These are phyloP conservation scores for Shiraia bambusicola DNA, from an alignment of 2,329 filamentous ascomycete genomes.

Conservation along the genomic window DNA sequence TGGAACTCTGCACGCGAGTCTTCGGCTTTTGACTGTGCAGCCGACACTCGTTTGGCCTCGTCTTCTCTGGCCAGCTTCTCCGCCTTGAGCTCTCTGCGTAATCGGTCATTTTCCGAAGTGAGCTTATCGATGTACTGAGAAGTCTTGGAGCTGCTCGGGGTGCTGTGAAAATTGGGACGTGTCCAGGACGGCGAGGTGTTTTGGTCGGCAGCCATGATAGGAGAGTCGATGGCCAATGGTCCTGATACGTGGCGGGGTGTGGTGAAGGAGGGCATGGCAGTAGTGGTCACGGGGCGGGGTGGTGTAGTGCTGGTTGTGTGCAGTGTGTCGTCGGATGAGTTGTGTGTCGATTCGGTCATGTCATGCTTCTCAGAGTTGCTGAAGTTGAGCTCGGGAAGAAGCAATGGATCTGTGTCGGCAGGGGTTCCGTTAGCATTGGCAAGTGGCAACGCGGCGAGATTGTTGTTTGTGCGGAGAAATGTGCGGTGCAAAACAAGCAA, in stretches of 20 bases:
- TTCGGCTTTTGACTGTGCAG: slow-evolving; percentile 72
- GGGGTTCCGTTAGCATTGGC: slow-evolving; percentile 19
- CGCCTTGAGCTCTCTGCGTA: slow-evolving; percentile 64
- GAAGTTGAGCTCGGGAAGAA: slow-evolving; percentile 25
- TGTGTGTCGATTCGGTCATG: slow-evolving; percentile 30
- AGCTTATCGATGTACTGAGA: slow-evolving; percentile 68
- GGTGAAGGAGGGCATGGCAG: slow-evolving; percentile 33
- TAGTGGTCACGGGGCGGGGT: slow-evolving; percentile 9
- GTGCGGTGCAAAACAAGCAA: slow-evolving; percentile 9
- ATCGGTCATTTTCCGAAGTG: slow-evolving; percentile 75
- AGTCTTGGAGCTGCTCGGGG: slow-evolving; percentile 37
- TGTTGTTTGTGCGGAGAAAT: slow-evolving; percentile 2
- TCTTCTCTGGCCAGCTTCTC: slow-evolving; percentile 61
- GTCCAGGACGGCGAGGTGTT: slow-evolving; percentile 27
- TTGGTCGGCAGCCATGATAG: slow-evolving; percentile 25
- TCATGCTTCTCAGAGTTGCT: slow-evolving; percentile 22
- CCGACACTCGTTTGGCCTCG: slow-evolving; percentile 65
- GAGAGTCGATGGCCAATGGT: slow-evolving; percentile 35
- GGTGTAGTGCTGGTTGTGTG: slow-evolving; percentile 17
- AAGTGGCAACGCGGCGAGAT: slow-evolving; percentile 12
- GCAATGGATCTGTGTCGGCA: slow-evolving; percentile 18
- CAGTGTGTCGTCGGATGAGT: slow-evolving; percentile 17
- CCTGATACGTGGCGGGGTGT: slow-evolving; percentile 34
- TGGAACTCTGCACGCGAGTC: slow-evolving; percentile 69
- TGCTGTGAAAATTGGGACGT: slow-evolving; percentile 31